phyloP scores from a whole-genome alignment of 2,329 filamentous ascomycete species.

The Stemphylium lycopersici region DNA sequence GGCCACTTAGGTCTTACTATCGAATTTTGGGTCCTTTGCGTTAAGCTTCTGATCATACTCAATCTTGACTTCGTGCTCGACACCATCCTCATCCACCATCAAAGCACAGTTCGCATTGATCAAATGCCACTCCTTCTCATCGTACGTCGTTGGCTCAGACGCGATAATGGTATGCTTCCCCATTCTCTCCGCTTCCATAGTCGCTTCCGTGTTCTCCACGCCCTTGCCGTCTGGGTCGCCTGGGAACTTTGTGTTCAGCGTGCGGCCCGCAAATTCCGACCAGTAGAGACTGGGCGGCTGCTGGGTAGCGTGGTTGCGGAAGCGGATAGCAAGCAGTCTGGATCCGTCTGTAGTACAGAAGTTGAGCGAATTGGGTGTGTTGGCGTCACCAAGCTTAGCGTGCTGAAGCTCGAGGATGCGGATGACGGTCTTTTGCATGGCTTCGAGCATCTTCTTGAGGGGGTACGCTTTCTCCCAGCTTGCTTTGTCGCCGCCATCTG shows the following conservation, averaged over 20 bases:
- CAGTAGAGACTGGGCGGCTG: constrained; percentile 61
- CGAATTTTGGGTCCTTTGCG: constrained; percentile 48
- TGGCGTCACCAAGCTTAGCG: constrained; percentile 45
- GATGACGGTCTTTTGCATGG: constrained; percentile 56
- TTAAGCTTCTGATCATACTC: constrained; percentile 50
- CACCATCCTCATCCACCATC: constrained; percentile 51
- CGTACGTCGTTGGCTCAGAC: constrained; percentile 61
- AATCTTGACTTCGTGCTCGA: constrained; percentile 45
- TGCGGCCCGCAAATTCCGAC: constrained; percentile 57
- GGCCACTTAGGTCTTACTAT: constrained; percentile 1
- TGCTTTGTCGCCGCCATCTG: constrained; percentile 44
- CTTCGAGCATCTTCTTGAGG: constrained; percentile 51
- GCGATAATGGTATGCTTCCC: constrained; percentile 61
- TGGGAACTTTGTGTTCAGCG: constrained; percentile 60
- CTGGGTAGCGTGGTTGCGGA: constrained; percentile 59
- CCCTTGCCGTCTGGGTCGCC: constrained; percentile 54
- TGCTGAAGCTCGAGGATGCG: constrained; percentile 57
- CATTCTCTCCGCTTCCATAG: constrained; percentile 49
- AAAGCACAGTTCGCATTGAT: constrained; percentile 57
- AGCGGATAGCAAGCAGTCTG: constrained; percentile 58
- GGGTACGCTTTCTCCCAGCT: constrained; percentile 54
- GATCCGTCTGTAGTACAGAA: constrained; percentile 59
- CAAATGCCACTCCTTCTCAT: constrained; percentile 58
- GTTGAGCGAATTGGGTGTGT: constrained; percentile 58
- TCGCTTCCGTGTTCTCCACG: constrained; percentile 42